Percentiles rank a stretch among this genome's conserved stretches.
Conservation (phyloP, 179 eudicot genomes). For the Corrigiola litoralis region DNA sequence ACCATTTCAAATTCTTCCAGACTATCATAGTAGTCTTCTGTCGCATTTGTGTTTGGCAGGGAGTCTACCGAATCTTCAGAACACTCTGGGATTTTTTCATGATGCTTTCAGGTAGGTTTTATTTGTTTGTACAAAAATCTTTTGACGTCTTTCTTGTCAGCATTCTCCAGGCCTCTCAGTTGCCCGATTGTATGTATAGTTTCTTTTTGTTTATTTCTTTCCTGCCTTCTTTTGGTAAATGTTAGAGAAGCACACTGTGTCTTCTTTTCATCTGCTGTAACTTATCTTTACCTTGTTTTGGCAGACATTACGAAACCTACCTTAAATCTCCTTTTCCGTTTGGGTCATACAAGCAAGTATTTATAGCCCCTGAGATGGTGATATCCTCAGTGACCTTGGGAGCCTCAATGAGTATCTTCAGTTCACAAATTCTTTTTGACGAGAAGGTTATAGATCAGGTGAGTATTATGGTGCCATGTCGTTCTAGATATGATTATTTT, state of each 20-base stretch:
- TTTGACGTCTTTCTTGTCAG: not conserved
- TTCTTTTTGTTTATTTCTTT: constrained; percentile 3
- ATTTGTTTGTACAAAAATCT: not conserved
- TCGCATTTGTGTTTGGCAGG: constrained; percentile 80
- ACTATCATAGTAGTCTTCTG: constrained; percentile 54
- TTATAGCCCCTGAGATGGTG: constrained; percentile 84
- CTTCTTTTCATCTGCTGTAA: not conserved
- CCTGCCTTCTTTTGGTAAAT: not conserved
- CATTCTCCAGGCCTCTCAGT: not conserved
- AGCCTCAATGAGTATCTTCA: constrained; percentile 79
- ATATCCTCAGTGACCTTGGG: constrained; percentile 70
- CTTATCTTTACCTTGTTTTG: constrained; percentile 14
- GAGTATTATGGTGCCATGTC: constrained; percentile 10
- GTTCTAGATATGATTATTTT: not conserved
- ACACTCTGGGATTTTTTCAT: constrained; percentile 71
- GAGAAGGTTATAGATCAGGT: constrained; percentile 97
- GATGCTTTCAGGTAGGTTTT: constrained; percentile 74
- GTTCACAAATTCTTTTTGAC: constrained; percentile 77
- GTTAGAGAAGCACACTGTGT: too few species aligned
- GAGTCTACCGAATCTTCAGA: constrained; percentile 53
- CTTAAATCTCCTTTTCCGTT: constrained; percentile 81
- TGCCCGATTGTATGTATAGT: not conserved
- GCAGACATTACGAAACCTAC: constrained; percentile 85
- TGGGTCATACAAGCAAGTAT: constrained; percentile 92
- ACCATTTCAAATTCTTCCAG: constrained; percentile 84